Evolutionary conservation across 2,329 filamentous ascomycete species (phyloP).

Genomic region (Hypoxylon rubiginosum): DNA sequence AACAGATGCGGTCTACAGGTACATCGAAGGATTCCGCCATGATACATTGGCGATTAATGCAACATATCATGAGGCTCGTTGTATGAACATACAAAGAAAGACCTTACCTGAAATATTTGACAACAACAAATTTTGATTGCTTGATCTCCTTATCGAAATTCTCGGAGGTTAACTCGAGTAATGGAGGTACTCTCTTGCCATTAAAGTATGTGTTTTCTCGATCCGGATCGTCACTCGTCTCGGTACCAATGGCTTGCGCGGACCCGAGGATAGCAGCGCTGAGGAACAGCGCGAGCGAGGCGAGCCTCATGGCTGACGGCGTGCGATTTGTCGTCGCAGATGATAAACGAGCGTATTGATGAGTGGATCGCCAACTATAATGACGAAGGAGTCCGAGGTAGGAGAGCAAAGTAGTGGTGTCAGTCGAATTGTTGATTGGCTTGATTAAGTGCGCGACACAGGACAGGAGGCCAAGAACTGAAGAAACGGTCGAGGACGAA

Average conservation of each 20-base stretch:
- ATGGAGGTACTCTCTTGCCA: constrained; percentile 73
- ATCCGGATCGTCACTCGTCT: constrained; percentile 56
- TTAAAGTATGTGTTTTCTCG: constrained; percentile 72
- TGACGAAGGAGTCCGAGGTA: constrained; percentile 13
- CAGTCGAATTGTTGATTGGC: constrained; percentile 23
- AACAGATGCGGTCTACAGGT: constrained; percentile 4
- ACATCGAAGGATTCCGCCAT: background rate
- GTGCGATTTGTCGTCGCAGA: constrained; percentile 37
- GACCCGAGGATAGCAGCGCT: constrained; percentile 59
- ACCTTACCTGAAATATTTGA: constrained; percentile 77
- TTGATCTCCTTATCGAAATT: constrained; percentile 70
- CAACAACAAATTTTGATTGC: constrained; percentile 65
- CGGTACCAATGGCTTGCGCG: constrained; percentile 53
- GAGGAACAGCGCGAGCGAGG: constrained; percentile 61
- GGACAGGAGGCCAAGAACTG: constrained; percentile 20
- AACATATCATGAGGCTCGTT: constrained; percentile 2
- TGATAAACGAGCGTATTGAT: constrained; percentile 41
- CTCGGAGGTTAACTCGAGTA: constrained; percentile 70
- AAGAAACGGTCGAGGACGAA: constrained; percentile 18
- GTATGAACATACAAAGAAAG: constrained; percentile 2
- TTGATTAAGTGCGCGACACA: constrained; percentile 28
- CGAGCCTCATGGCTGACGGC: constrained; percentile 59
- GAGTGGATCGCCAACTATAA: constrained; percentile 21
- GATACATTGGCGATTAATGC: constrained; percentile 16
- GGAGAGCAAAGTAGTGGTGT: constrained; percentile 12